Base-by-base conservation (phyloP, 352 stramenopile species). In the Peronospora farinosa region DNA sequence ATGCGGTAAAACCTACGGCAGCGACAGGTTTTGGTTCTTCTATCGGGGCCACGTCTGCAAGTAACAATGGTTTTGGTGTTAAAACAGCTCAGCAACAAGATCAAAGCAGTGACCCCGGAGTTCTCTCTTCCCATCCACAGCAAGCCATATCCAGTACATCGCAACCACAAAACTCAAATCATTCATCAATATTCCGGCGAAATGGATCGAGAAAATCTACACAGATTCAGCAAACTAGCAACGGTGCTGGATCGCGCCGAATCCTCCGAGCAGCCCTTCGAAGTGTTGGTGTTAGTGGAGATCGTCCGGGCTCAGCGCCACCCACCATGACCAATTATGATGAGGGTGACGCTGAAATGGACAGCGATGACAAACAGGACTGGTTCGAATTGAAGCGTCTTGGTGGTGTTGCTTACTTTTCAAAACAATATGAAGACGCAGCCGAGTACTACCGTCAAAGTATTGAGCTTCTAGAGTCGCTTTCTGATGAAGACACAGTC, bases 301-400 rank as follows among this genome's bases (percentile, higher is more conserved):
- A 60, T 46, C 47, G 53, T 44, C 43, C 32, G 2, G 38, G 35
- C 15, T 71, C 63, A 44, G 57, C 54, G 7, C 39, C 63, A 28
- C 46, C 37, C 2, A 39, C 21, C 13, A 43, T 13, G 6, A 33
- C 9, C 12, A 45, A 43, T 41, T 35, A 40, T 15, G 40, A 51
- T 5, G 45, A 60, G 27, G 36, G 48, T 40, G 63, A 70, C 23
- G 47, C 59, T 30, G 60, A 66, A 38, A 68, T 72, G 51, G 54
- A 63, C 13, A 65, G 50, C 7, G 51, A 64, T 48, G 60, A 71
- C 19, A 73, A 78, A 5, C 54, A 45, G 32, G 63, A 72, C 25
- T 91, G 80, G 80, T 48, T 62, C 7, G 70, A 89, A 16, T 59
- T 84, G 37, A 91, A 91, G 49, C 56, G 54, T 32, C 64, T 79